Evolutionary conservation across 2,329 filamentous ascomycete species (phyloP), one percentile per base, ranked within the genome.

Genomic region (Arthrobotrys conoides): DNA sequence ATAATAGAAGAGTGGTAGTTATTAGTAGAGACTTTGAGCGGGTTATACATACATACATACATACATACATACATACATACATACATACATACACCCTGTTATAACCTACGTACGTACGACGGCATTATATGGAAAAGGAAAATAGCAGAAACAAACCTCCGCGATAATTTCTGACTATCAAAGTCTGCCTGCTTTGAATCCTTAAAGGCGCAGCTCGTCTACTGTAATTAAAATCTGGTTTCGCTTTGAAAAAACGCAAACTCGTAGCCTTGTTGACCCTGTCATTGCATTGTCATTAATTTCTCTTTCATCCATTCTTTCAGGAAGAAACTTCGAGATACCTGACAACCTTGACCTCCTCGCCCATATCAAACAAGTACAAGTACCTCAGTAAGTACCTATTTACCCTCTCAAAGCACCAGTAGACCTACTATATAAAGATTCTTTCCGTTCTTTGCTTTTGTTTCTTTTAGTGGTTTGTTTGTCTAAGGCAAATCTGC

Each of bases 401-500:
- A n/a, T 6, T 38, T 38, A 38, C 12, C 8, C 9, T n/a, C 38
- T n/a, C 38, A 41, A 41, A 16, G 3, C 38, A 41, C 38, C 16
- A 12, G 38, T 41, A 16, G 5, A 36, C 33, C 5, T 8, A 36
- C 33, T 36, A 36, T 36, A 36, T 36, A 20, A 24, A 24, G n/a
- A n/a, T 22, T 24, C 30, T 30, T 51, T 16, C 10, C 9, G 18
- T 65, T 48, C 36, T 46, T 65, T 36, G n/a, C 44, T 46, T 46
- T 46, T 65, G 10, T 18, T 63, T 59, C 18, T 33, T 6, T 16
- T 70, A 30, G n/a, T 36, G 41, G 41, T 59, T 63, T 61, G 41
- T 71, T 70, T 61, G 41, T 71, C 67, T 53, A 38, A 71, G 44
- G 48, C 68, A 53, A 65, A 64, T 63, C 33, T 20, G 14, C 44